Evolutionary conservation across 495 filamentous ascomycete genomes (phyloP).

Genomic region (Cudoniella acicularis): DNA sequence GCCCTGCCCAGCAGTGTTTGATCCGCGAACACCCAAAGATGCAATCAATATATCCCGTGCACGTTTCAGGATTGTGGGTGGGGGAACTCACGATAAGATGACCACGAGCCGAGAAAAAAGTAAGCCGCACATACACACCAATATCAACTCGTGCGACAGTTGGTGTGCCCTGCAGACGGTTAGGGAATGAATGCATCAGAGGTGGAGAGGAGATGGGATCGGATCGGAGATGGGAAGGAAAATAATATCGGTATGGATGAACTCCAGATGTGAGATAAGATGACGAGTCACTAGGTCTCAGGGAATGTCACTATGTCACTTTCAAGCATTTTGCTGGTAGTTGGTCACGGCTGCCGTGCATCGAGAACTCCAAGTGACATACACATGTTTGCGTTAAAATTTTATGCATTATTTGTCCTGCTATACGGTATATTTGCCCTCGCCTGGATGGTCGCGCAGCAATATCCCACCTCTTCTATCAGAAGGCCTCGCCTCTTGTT

Average conservation of each 20-base stretch:
- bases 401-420: background rate
- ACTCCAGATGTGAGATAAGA: background rate
- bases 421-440: background rate
- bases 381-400: background rate
- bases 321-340: background rate
- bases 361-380: background rate
- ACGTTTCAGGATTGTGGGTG: background rate
- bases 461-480: background rate
- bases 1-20: background rate
- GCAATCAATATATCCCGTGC: background rate
- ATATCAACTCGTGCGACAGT: background rate
- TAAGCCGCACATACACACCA: background rate
- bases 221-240: background rate
- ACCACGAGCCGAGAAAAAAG: background rate
- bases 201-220: background rate
- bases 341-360: background rate
- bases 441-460: background rate
- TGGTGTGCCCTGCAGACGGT: background rate
- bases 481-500: background rate
- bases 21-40: background rate
- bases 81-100: background rate
- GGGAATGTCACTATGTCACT: background rate
- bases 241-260: background rate
- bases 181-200: background rate
- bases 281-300: background rate